Percentiles rank a stretch among this genome's conserved stretches.
These are phyloP conservation scores for Acer negundo DNA, from an alignment of 345 rosid species.

Conservation along the genomic window DNA sequence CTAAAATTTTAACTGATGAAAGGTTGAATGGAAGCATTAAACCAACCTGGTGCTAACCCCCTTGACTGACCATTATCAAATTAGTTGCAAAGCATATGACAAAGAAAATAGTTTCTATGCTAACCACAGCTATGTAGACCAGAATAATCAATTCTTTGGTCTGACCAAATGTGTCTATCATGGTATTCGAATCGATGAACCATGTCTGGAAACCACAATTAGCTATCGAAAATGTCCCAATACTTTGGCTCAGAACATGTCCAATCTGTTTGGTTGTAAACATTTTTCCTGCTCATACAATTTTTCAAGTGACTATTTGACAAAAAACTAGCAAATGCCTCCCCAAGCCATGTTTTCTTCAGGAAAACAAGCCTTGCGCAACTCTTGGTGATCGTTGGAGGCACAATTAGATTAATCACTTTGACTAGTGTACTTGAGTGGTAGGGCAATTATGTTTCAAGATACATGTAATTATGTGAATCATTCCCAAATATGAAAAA, in stretches of 20 bases:
- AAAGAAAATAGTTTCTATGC: background rate
- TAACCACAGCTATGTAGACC: too few relatives aligned
- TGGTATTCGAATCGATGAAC: background rate
- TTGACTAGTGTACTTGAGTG: background rate
- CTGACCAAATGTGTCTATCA: too few relatives aligned
- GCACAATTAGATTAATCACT: background rate
- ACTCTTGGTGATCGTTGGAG: background rate
- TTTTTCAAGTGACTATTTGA: too few relatives aligned
- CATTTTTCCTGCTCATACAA: too few relatives aligned
- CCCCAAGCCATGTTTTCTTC: background rate
- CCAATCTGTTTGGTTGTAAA: background rate
- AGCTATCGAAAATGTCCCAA: background rate
- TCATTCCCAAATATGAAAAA: constrained; percentile 9
- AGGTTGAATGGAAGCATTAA: constrained; percentile 18
- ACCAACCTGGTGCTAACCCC: constrained; percentile 8
- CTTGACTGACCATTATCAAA: constrained; percentile 4
- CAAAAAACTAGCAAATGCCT: background rate
- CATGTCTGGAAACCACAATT: background rate
- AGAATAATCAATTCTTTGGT: too few relatives aligned
- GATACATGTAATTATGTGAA: background rate
- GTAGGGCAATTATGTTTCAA: constrained; percentile 3
- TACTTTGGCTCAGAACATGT: background rate
- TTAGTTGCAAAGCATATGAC: background rate
- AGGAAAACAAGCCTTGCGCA: background rate
- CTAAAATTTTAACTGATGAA: constrained; percentile 12